Conservation (phyloP, 1,284 basidiomycete genomes). For the Melampsora abietis-canadensis region DNA sequence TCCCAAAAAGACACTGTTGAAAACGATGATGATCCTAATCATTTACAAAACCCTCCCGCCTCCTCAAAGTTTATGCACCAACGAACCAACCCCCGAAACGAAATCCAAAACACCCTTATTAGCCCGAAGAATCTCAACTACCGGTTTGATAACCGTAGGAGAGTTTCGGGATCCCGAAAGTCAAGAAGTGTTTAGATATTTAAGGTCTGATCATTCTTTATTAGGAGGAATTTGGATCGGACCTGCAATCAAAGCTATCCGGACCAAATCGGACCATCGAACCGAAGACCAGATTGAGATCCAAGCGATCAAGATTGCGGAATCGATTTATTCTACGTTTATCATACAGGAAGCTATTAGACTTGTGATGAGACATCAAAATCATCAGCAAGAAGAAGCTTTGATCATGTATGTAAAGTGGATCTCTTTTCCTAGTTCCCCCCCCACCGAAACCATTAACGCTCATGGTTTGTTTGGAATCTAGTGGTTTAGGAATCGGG, state of each 20-base stretch:
- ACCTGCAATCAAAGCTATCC: conserved; percentile 5
- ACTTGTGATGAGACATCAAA: conserved; percentile 60
- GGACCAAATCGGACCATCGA: neutral
- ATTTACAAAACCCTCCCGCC: conserved; percentile 11
- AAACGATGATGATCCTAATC: neutral
- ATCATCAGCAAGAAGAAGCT: conserved; percentile 58
- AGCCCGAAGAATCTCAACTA: conserved; percentile 67
- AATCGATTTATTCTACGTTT: conserved; percentile 76
- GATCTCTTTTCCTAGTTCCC: neutral
- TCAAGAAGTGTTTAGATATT: conserved; percentile 64
- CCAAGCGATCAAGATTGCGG: conserved; percentile 56
- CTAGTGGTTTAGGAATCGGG: conserved; percentile 78
- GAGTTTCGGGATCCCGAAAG: conserved; percentile 58
- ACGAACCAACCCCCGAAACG: conserved; percentile 4
- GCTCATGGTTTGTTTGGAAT: neutral
- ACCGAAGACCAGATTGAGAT: conserved; percentile 46
- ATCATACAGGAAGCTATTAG: conserved; percentile 76
- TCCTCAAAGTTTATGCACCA: conserved; percentile 17
- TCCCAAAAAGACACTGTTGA: neutral
- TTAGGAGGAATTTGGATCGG: conserved; percentile 82
- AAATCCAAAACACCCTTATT: conserved; percentile 55
- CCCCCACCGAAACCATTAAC: neutral
- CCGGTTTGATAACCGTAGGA: conserved; percentile 73
- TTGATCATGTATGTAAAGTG: conserved; percentile 66
- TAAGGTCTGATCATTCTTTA: conserved; percentile 81